Evolutionary conservation across 1,284 basidiomycete genomes (phyloP).

Genomic region (Trametes pubescens): DNA sequence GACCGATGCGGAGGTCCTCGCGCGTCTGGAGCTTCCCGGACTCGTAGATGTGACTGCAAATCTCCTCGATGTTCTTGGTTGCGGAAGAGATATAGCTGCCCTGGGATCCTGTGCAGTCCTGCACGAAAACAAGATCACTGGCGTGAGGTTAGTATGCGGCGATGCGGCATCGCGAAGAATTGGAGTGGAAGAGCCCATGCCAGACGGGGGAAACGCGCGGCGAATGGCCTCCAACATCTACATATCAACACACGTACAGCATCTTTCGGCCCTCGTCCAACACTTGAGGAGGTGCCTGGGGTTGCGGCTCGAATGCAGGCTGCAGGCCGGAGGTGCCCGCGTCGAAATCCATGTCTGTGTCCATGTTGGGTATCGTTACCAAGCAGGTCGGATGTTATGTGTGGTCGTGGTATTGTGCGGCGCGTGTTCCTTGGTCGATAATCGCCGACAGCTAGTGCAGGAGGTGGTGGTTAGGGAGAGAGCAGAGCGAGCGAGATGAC

Average conservation of each 20-base stretch:
- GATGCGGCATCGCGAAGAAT: background rate
- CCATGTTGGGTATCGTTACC: constrained; percentile 56
- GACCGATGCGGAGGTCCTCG: constrained; percentile 91
- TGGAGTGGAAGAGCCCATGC: background rate
- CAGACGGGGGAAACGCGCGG: no score
- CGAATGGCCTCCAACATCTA: background rate
- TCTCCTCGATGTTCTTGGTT: constrained; percentile 98
- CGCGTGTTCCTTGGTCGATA: background rate
- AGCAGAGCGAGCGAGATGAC: constrained; percentile 27
- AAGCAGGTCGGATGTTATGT: constrained; percentile 20
- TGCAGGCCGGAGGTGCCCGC: constrained; percentile 46
- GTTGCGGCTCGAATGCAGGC: constrained; percentile 47
- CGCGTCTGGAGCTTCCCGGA: constrained; percentile 88
- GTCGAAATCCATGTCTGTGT: constrained; percentile 80
- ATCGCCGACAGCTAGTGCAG: background rate
- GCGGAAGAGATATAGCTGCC: constrained; percentile 88
- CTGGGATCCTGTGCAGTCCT: constrained; percentile 92
- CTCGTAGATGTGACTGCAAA: constrained; percentile 95
- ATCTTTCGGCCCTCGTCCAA: constrained; percentile 63
- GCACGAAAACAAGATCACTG: constrained; percentile 89
- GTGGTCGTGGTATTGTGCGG: background rate
- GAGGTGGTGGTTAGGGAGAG: constrained; percentile 34
- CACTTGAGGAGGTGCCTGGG: constrained; percentile 43
- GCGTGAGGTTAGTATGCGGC: constrained; percentile 22
- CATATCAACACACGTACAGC: constrained; percentile 61